phyloP scores from a whole-genome alignment of 768 basidiomycete genomes.

The Daedaleopsis nitida region DNA sequence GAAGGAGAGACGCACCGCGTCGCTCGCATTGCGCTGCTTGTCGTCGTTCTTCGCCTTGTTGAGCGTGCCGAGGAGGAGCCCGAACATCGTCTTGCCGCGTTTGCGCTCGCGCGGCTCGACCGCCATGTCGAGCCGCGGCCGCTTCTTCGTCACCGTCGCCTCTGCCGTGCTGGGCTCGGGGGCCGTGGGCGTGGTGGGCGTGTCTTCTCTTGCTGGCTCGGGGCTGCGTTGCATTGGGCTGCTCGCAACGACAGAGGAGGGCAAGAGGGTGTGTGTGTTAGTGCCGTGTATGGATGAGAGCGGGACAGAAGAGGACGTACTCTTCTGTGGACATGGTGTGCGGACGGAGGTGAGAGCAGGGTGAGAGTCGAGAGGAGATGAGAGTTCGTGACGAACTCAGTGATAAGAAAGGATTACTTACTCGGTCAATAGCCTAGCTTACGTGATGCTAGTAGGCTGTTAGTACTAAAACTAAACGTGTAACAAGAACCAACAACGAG shows the following conservation, averaged over 20 bases:
- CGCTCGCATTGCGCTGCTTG: slow-evolving; percentile 81
- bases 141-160: slow-evolving; percentile 46
- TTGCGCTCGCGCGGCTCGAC: slow-evolving; percentile 65
- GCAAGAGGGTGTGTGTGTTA: not conserved
- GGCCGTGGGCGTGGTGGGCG: slow-evolving; percentile 14
- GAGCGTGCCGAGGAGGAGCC: slow-evolving; percentile 78
- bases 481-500: no score
- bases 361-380: not conserved
- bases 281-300: not conserved
- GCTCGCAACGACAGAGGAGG: not conserved
- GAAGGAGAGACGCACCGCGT: slow-evolving; percentile 55
- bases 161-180: slow-evolving; percentile 30
- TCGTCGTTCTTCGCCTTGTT: slow-evolving; percentile 89
- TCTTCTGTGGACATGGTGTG: slow-evolving; percentile 16
- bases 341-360: not conserved
- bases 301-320: not conserved
- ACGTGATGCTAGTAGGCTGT: not conserved
- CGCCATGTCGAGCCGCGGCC: slow-evolving; percentile 73
- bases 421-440: no score
- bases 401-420: not conserved
- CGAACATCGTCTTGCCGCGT: slow-evolving; percentile 89
- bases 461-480: not conserved
- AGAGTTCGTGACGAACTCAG: slow-evolving; percentile 1
- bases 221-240: slow-evolving; percentile 12
- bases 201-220: slow-evolving; percentile 21